A percentile compares a stretch with the other conserved stretches of the same genome.
Evolutionary conservation across 2,329 filamentous ascomycete genomes (phyloP).

Genomic region (Monosporascus sp.): DNA sequence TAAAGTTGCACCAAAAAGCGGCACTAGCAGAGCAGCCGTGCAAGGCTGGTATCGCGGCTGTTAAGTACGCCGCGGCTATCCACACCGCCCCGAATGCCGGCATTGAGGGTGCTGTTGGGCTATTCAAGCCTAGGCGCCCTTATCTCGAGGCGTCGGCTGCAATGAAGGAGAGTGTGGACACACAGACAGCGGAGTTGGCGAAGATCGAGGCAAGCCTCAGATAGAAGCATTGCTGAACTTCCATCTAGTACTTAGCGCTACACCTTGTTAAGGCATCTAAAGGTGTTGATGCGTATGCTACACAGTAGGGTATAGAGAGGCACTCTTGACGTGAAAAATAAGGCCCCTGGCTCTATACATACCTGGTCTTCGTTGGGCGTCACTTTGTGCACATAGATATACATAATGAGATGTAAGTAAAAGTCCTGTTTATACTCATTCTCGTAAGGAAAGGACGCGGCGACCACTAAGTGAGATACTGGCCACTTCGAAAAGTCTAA

Average conservation of each 20-base stretch:
- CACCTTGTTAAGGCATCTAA: neutral
- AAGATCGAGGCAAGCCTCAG: slow-evolving; percentile 22
- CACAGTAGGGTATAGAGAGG: too few species aligned
- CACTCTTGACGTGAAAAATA: too few species aligned
- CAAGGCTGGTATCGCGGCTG: slow-evolving; percentile 61
- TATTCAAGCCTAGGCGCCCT: slow-evolving; percentile 56
- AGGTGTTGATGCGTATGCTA: too few species aligned
- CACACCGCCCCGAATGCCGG: slow-evolving; percentile 56
- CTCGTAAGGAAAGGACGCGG: too few species aligned
- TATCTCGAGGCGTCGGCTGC: slow-evolving; percentile 46
- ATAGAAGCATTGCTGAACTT: neutral
- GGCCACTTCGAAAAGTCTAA: too few species aligned
- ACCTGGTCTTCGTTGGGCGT: too few species aligned
- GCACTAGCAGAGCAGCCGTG: slow-evolving; percentile 61
- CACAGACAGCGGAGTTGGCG: slow-evolving; percentile 33
- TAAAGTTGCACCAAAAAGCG: slow-evolving; percentile 55
- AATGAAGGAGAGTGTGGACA: slow-evolving; percentile 37
- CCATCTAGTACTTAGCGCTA: neutral
- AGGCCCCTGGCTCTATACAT: too few species aligned
- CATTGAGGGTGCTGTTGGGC: slow-evolving; percentile 53
- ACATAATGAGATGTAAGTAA: too few species aligned
- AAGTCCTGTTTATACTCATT: too few species aligned
- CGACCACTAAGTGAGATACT: too few species aligned
- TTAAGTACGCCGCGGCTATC: slow-evolving; percentile 63
- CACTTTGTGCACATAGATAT: too few species aligned